Conservation (phyloP, 495 filamentous ascomycete species). For the Hypoxylon lienhwacheense region DNA sequence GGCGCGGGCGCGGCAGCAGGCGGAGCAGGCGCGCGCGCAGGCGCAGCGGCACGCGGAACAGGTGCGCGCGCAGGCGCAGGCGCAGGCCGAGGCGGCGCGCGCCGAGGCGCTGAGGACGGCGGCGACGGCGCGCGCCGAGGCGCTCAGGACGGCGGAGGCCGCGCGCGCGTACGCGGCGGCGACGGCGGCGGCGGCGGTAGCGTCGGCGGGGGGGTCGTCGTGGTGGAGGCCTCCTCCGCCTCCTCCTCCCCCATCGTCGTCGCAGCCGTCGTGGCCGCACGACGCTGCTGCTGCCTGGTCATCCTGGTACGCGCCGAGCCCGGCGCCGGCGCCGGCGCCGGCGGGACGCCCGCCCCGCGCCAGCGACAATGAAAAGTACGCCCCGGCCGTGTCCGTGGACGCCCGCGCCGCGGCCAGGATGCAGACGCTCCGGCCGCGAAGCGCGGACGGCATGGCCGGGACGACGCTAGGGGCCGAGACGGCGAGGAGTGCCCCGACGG, state of each 20-base stretch:
- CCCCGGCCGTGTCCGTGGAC: constrained; percentile 36
- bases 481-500: no score
- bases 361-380: constrained; percentile 14
- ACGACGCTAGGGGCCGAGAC: no score
- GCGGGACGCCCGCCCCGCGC: not conserved
- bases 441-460: no score
- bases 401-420: constrained; percentile 32
- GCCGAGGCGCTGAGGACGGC: not conserved
- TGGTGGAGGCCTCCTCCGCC: no score
- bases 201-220: not conserved
- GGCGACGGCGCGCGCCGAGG: not conserved
- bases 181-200: not conserved
- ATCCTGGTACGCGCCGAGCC: no score
- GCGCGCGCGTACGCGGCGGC: not conserved
- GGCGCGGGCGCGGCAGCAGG: not conserved
- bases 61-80: not conserved
- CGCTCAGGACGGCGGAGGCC: not conserved
- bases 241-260: no score
- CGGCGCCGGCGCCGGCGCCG: not conserved
- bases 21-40: not conserved
- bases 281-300: no score
- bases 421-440: constrained; percentile 18
- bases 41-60: not conserved
- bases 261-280: no score
- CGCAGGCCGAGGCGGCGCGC: not conserved